phyloP scores from a whole-genome alignment of 257 asterid species.

The Solanum virginianum region DNA sequence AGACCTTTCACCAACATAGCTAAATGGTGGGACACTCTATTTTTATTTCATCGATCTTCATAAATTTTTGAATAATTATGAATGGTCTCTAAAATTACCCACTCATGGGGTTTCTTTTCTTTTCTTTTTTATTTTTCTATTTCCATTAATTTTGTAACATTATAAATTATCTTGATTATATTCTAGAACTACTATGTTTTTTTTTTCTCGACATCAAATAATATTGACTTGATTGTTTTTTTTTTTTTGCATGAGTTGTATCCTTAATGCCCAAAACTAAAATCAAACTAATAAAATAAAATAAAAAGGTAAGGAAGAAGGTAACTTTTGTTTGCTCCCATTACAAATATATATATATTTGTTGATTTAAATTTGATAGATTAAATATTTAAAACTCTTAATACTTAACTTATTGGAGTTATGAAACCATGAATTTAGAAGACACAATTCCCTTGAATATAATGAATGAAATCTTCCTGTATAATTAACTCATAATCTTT shows the following conservation, averaged over 20 bases:
- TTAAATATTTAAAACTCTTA: not conserved
- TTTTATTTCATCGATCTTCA: conserved; percentile 2
- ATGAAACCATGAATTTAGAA: no score
- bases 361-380: not conserved
- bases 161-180: not conserved
- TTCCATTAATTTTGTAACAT: not conserved
- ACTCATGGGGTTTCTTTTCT: not conserved
- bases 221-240: not conserved
- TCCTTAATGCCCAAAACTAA: no score
- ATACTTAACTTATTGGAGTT: no score
- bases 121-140: not conserved
- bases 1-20: conserved; percentile 15
- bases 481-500: not conserved
- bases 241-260: no score
- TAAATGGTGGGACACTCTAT: conserved; percentile 14
- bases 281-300: not conserved
- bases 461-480: no score
- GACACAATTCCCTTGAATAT: no score
- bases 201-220: not conserved
- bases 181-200: not conserved
- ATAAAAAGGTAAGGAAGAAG: not conserved
- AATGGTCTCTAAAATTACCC: not conserved
- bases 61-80: not conserved
- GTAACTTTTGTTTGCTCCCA: not conserved
- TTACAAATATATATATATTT: no score